Evolutionary conservation across 2,329 filamentous ascomycete genomes (phyloP).

Genomic region (Fusarium poae): DNA sequence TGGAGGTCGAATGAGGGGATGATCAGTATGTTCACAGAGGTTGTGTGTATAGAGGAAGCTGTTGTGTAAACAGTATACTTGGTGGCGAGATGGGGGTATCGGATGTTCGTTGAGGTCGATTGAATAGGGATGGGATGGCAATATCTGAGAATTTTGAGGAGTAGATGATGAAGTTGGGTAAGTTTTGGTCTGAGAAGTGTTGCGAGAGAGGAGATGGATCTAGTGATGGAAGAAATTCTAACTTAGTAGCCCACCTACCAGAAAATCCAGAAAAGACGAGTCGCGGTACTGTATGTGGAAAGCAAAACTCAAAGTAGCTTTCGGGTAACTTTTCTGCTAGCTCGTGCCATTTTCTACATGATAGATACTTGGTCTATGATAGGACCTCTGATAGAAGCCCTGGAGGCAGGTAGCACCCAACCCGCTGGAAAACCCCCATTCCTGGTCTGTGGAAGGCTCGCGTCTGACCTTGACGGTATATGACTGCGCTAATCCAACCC

Average conservation of each 20-base stretch:
- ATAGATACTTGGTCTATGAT: slow-evolving; percentile 2
- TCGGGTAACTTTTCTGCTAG: background rate
- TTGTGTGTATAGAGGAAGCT: slow-evolving; percentile 15
- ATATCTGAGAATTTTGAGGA: slow-evolving; percentile 14
- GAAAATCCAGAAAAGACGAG: slow-evolving; percentile 23
- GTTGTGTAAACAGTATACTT: slow-evolving; percentile 8
- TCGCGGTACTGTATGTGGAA: slow-evolving; percentile 5
- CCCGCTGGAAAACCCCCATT: slow-evolving; percentile 34
- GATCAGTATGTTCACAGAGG: slow-evolving; percentile 32
- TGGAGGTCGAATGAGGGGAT: slow-evolving; percentile 39
- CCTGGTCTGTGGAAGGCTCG: slow-evolving; percentile 6
- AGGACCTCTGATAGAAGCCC: slow-evolving; percentile 14
- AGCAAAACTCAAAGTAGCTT: slow-evolving; percentile 4
- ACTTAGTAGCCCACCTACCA: slow-evolving; percentile 31
- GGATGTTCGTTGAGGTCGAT: slow-evolving; percentile 6
- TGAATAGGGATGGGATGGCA: slow-evolving; percentile 1
- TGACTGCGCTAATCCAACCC: slow-evolving; percentile 15
- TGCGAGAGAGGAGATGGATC: slow-evolving; percentile 37
- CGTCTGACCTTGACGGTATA: slow-evolving; percentile 7
- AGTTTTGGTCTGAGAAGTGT: slow-evolving; percentile 34
- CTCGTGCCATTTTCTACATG: background rate
- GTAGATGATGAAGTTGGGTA: slow-evolving; percentile 24
- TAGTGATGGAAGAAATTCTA: slow-evolving; percentile 39
- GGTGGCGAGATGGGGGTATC: slow-evolving; percentile 23
- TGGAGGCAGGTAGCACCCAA: slow-evolving; percentile 17